phyloP scores from a whole-genome alignment of 2,329 filamentous ascomycete species.

The Mycosphaerella arachidis region DNA sequence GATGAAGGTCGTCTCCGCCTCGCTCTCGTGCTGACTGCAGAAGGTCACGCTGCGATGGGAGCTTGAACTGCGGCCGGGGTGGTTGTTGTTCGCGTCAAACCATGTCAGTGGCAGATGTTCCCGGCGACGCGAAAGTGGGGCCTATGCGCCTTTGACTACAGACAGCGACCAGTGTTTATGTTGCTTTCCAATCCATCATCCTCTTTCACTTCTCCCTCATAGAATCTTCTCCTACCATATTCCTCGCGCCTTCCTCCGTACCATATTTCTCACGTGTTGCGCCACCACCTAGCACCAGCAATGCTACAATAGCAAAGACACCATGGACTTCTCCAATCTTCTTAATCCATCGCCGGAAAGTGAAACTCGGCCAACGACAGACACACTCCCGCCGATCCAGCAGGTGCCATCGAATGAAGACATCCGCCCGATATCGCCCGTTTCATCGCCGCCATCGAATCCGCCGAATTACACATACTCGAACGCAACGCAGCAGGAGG shows the following conservation, averaged over 20 bases:
- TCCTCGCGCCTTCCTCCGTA: not conserved
- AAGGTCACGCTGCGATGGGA: not conserved
- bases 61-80: too few species aligned
- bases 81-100: too few species aligned
- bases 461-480: conserved; percentile 15
- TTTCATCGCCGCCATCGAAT: conserved; percentile 12
- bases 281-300: not conserved
- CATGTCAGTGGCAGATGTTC: not conserved
- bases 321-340: conserved; percentile 18
- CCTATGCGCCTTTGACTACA: not conserved
- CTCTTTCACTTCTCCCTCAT: conserved; percentile 1
- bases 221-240: not conserved
- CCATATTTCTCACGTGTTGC: not conserved
- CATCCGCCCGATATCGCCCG: conserved; percentile 16
- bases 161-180: not conserved
- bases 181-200: not conserved
- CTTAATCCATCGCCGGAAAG: conserved; percentile 34
- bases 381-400: conserved; percentile 20
- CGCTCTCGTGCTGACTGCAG: not conserved
- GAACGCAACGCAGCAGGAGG: conserved; percentile 33
- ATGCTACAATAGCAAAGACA: conserved; percentile 13
- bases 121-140: not conserved
- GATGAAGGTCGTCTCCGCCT: not conserved
- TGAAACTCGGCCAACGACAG: conserved; percentile 17
- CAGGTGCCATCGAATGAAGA: conserved; percentile 20